Evolutionary conservation across 2,329 filamentous ascomycete genomes (phyloP).

Genomic region (Seiridium unicorne): DNA sequence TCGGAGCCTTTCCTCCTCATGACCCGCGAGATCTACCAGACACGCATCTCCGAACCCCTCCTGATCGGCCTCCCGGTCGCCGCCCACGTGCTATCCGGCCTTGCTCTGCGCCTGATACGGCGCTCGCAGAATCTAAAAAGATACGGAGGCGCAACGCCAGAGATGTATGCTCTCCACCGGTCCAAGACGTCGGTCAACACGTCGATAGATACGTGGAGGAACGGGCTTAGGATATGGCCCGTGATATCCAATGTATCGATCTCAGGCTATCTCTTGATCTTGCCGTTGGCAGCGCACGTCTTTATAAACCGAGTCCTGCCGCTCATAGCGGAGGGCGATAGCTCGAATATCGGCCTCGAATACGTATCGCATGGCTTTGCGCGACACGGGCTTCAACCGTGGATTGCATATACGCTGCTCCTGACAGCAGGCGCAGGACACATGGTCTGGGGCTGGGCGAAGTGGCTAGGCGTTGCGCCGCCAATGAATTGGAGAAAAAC

Average conservation of each 20-base stretch:
- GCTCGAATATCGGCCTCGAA: conserved; percentile 78
- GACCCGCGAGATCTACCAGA: conserved; percentile 90
- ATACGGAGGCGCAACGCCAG: conserved; percentile 69
- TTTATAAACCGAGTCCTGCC: conserved; percentile 76
- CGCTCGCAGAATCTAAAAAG: conserved; percentile 68
- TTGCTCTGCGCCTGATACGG: conserved; percentile 74
- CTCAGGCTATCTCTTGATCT: conserved; percentile 69
- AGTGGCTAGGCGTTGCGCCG: conserved; percentile 70
- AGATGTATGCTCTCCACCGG: conserved; percentile 40
- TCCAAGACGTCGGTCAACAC: conserved; percentile 29
- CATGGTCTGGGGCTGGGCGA: conserved; percentile 81
- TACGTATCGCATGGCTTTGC: conserved; percentile 87
- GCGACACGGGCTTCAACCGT: conserved; percentile 64
- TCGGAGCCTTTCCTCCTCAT: conserved; percentile 87
- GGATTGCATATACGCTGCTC: conserved; percentile 66
- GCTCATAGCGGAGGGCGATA: conserved; percentile 75
- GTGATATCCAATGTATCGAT: conserved; percentile 65
- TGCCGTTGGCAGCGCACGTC: conserved; percentile 68
- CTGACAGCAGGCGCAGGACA: conserved; percentile 70
- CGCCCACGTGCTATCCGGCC: conserved; percentile 73
- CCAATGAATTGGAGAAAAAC: conserved; percentile 48
- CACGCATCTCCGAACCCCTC: conserved; percentile 73
- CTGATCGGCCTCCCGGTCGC: conserved; percentile 73
- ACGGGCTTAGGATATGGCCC: conserved; percentile 58
- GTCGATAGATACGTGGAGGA: conserved; percentile 21